phyloP scores from a whole-genome alignment of 192 early-diverging fungal species.

The Tieghemiomyces parasiticus region DNA sequence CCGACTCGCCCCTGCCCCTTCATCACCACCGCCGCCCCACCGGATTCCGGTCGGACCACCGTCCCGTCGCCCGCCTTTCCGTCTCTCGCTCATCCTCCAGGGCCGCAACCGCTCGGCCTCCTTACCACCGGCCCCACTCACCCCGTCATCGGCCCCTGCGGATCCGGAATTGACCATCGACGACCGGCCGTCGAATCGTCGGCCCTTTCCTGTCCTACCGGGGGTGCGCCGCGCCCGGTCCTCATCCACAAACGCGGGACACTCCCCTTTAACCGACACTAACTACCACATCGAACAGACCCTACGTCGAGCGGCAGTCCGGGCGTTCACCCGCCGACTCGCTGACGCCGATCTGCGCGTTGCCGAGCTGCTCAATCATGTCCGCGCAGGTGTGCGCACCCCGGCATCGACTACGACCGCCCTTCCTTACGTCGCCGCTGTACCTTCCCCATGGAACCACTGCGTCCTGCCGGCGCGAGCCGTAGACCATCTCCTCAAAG shows the following conservation, averaged over 20 bases:
- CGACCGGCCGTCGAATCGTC: not conserved
- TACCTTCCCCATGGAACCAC: no score
- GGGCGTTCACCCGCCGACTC: not conserved
- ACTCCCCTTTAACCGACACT: conserved; percentile 14
- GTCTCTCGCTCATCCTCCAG: conserved; percentile 12
- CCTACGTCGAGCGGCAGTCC: not conserved
- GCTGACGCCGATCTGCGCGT: conserved; percentile 10
- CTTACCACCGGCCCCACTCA: conserved; percentile 7
- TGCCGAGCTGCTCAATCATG: conserved; percentile 15
- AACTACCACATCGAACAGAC: conserved; percentile 3
- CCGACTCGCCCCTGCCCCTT: not conserved
- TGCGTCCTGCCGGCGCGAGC: no score
- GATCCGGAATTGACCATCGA: not conserved
- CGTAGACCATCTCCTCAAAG: no score
- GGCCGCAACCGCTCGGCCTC: conserved; percentile 6
- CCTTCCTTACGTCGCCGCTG: no score
- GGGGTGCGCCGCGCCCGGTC: no score
- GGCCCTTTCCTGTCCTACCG: no score
- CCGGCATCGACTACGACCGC: not conserved
- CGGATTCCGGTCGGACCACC: not conserved
- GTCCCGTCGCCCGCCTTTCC: not conserved
- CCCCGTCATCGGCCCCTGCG: not conserved
- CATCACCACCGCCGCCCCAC: not conserved
- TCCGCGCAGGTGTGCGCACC: conserved; percentile 16
- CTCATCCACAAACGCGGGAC: no score